Base-by-base conservation (phyloP, 1,139 yeast species). In the Geotrichum candidum region DNA sequence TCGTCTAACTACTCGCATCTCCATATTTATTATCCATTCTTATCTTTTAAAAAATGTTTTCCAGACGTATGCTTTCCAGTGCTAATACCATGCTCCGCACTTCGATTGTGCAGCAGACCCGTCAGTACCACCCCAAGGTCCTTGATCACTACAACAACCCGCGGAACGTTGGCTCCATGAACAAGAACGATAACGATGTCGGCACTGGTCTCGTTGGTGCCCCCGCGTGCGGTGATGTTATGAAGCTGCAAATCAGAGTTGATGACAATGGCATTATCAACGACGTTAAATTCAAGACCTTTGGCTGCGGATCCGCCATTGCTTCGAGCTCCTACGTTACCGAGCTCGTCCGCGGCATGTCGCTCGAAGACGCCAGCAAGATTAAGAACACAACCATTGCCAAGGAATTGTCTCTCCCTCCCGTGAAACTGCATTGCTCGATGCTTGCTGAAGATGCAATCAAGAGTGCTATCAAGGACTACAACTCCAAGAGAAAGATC, bases 371-470 rank as follows among this genome's bases (percentile, higher is more conserved):
- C 73, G 99, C 99, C 18, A 86, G 91, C 63, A 83, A 84, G 74
- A 89, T 92, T 72, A 90, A 90, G 75, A 92, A 92, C 77, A 89
- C 97, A 9, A 88, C 87, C 65, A 92, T 92, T 70, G 97, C 98
- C 53, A 88, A 87, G 77, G 97, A 94, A 75, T 82, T 94, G 70
- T 86, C 95, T 64, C 82, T 94, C 71, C 99, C 99, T 27, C 99
- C 99, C 1, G 99, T 94, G 64, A 94, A 94, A 76, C 82, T 94
- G 71, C 99, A 94, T 76, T 94, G 99, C 76, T 90, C 97, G 22
- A 94, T 94, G 99, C 82, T 94, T 74, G 99, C 99, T 15, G 99
- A 94, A 77, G 99, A 94, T 73, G 98, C 99, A 63, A 94, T 94
- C 76, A 92, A 94, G 81, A 87, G 94, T 60, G 99, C 99, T 25